Conservation (phyloP, 1,284 basidiomycete species). For the Golubevia sp. region DNA sequence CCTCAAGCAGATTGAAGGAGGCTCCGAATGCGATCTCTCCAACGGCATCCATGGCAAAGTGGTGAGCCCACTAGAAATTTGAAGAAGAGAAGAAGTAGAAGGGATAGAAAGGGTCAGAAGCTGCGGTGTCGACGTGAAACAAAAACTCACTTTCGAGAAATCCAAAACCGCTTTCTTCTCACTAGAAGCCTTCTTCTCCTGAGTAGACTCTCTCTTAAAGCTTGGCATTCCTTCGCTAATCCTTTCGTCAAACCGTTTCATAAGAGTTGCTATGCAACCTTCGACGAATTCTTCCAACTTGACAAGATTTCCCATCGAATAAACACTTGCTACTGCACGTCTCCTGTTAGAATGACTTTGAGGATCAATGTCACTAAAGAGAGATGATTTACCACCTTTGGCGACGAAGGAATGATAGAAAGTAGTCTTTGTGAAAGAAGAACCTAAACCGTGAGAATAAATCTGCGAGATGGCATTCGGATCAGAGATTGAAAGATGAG, state of each 20-base stretch:
- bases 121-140: too few relatives aligned
- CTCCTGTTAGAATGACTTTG: slow-evolving; percentile 30
- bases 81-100: too few relatives aligned
- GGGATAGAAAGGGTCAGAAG: too few relatives aligned
- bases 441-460: slow-evolving; percentile 27
- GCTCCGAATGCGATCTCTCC: slow-evolving; percentile 37
- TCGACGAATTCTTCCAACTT: slow-evolving; percentile 43
- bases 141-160: too few relatives aligned
- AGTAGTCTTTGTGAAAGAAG: slow-evolving; percentile 30
- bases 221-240: not conserved
- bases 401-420: slow-evolving; percentile 43
- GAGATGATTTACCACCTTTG: slow-evolving; percentile 25
- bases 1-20: slow-evolving; percentile 27
- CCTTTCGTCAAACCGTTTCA: slow-evolving; percentile 13
- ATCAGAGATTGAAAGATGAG: slow-evolving; percentile 28
- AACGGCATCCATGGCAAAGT: slow-evolving; percentile 38
- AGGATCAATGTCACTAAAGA: slow-evolving; percentile 40
- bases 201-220: slow-evolving; percentile 4
- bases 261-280: slow-evolving; percentile 19
- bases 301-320: slow-evolving; percentile 35
- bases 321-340: slow-evolving; percentile 29
- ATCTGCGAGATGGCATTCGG: slow-evolving; percentile 27
- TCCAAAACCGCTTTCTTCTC: slow-evolving; percentile 14
- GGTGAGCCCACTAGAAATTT: slow-evolving; percentile 41
- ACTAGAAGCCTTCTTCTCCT: slow-evolving; percentile 7